Evolutionary conservation across 2,329 filamentous ascomycete genomes (phyloP).

Genomic region (Acrodontium crateriforme): DNA sequence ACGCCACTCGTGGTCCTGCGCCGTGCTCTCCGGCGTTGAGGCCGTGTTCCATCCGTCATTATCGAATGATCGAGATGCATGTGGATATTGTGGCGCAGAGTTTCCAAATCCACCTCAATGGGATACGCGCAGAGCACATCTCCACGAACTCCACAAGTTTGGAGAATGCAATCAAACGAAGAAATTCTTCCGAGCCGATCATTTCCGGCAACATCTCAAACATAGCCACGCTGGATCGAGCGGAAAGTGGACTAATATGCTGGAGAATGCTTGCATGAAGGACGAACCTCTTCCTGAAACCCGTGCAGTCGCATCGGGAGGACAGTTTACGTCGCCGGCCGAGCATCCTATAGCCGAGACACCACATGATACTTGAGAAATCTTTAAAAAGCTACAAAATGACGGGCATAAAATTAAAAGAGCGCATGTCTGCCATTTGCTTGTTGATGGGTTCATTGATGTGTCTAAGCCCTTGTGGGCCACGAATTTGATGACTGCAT

Average conservation of each 20-base stretch:
- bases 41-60: constrained; percentile 69
- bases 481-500: no score
- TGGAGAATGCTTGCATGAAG: constrained; percentile 94
- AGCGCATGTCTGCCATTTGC: no score
- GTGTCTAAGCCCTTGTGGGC: no score
- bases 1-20: constrained; percentile 93
- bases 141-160: constrained; percentile 90
- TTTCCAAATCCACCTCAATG: constrained; percentile 80
- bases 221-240: constrained; percentile 93
- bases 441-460: no score
- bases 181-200: constrained; percentile 94
- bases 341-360: no score
- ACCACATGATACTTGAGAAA: no score
- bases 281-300: constrained; percentile 54
- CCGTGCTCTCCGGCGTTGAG: constrained; percentile 58
- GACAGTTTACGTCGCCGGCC: no score
- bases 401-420: no score
- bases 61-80: constrained; percentile 56
- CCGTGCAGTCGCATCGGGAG: no score
- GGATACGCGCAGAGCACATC: constrained; percentile 72
- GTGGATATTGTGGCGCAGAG: constrained; percentile 91
- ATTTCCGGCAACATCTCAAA: constrained; percentile 96
- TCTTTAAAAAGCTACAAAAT: no score
- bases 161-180: constrained; percentile 96
- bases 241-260: constrained; percentile 97